phyloP scores from a whole-genome alignment of 2,329 filamentous ascomycete species.

The Sarocladiaceae sp. region DNA sequence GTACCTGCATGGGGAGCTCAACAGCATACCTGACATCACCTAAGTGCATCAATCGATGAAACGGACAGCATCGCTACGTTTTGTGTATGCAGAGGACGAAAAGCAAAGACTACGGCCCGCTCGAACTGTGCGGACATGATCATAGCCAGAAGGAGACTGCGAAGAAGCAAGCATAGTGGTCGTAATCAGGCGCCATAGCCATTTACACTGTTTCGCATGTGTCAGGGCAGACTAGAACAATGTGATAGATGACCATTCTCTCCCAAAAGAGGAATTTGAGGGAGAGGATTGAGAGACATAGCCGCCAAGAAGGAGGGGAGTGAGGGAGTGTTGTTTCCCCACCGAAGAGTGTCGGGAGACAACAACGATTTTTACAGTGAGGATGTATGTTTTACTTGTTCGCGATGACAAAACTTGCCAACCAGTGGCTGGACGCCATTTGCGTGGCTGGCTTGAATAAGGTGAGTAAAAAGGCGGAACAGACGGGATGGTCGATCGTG shows the following conservation, averaged over 20 bases:
- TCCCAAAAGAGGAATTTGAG: no score
- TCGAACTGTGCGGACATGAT: no score
- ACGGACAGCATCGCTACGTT: no score
- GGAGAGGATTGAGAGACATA: no score
- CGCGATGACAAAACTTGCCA: not conserved
- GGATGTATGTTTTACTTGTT: not conserved
- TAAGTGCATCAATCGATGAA: not conserved
- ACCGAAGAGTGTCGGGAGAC: conserved; percentile 3
- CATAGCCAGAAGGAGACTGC: not conserved
- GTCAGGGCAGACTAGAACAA: conserved; percentile 5
- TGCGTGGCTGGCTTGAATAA: not conserved
- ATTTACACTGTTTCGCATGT: conserved; percentile 1
- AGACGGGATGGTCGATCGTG: not conserved
- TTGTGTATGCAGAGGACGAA: not conserved
- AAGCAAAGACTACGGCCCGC: not conserved
- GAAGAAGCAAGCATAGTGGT: no score
- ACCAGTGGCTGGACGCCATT: not conserved
- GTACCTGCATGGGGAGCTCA: conserved; percentile 3
- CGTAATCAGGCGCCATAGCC: no score
- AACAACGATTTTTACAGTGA: not conserved
- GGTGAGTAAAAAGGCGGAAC: not conserved
- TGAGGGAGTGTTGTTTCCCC: conserved; percentile 4
- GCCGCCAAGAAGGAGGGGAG: not conserved
- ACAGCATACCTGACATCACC: not conserved
- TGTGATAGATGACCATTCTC: conserved; percentile 2